Conservation (phyloP, 352 stramenopile genomes). For the Globisporangium uncinulatum region DNA sequence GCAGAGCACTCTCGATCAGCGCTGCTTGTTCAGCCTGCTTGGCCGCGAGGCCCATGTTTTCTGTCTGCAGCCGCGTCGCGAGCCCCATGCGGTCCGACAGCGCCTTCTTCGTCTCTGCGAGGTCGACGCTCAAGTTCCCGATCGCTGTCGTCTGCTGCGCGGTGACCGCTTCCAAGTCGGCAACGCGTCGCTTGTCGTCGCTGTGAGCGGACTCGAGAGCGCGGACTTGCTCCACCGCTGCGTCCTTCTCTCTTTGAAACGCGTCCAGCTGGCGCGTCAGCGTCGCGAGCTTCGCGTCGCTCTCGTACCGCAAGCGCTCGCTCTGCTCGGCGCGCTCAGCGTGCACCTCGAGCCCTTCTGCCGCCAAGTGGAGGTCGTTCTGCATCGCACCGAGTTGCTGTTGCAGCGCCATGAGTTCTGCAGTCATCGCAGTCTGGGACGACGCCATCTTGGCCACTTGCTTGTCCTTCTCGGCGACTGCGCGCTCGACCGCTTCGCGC, state of each 20-base stretch:
- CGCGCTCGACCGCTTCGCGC: constrained; percentile 26
- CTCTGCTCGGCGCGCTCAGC: constrained; percentile 49
- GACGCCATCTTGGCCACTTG: constrained; percentile 59
- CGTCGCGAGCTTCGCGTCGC: constrained; percentile 43
- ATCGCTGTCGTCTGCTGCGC: constrained; percentile 52
- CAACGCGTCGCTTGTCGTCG: constrained; percentile 27
- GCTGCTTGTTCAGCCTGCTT: constrained; percentile 76
- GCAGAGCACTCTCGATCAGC: constrained; percentile 61
- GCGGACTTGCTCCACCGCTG: constrained; percentile 40
- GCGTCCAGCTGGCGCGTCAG: constrained; percentile 41
- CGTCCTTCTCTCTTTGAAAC: constrained; percentile 52
- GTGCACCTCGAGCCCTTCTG: constrained; percentile 61
- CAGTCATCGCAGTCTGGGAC: constrained; percentile 56
- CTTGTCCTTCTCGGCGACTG: constrained; percentile 61
- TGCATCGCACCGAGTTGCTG: constrained; percentile 50
- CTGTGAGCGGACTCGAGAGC: constrained; percentile 31
- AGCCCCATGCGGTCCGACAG: constrained; percentile 80
- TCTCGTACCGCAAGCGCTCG: constrained; percentile 40
- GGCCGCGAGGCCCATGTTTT: constrained; percentile 81
- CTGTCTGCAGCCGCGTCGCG: constrained; percentile 72
- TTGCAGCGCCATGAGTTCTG: constrained; percentile 55
- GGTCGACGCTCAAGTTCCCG: constrained; percentile 61
- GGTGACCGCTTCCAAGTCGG: constrained; percentile 40
- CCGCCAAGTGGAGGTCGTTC: constrained; percentile 62
- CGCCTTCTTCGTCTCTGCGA: constrained; percentile 78